These are phyloP conservation scores for Wickerhamiella galacta DNA, from an alignment of 805 yeast species.

Conservation along the genomic window DNA sequence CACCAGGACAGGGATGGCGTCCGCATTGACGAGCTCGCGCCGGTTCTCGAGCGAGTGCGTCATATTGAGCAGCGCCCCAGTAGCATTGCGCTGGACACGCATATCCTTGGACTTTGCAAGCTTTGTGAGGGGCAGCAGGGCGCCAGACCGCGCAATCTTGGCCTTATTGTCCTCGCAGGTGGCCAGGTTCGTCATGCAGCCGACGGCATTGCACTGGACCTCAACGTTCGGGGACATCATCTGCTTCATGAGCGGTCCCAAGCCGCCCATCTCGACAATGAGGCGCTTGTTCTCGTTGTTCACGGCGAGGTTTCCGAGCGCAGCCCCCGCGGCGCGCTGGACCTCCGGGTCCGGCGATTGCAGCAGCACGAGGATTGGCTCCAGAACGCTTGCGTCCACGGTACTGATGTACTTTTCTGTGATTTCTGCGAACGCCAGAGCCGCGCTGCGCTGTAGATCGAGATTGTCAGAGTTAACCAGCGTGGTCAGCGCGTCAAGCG, in stretches of 20 bases:
- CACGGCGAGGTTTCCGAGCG: conserved; percentile 94
- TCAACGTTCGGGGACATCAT: conserved; percentile 96
- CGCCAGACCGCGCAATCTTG: conserved; percentile 91
- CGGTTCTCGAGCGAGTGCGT: conserved; percentile 95
- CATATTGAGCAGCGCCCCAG: conserved; percentile 96
- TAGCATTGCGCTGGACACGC: conserved; percentile 95
- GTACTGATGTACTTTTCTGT: conserved; percentile 82
- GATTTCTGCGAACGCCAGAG: conserved; percentile 94
- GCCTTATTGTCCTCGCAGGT: conserved; percentile 95
- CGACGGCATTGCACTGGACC: conserved; percentile 98
- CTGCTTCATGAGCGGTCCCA: conserved; percentile 89
- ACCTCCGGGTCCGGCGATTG: conserved; percentile 86
- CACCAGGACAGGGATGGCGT: conserved; percentile 93
- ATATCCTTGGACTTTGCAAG: conserved; percentile 87
- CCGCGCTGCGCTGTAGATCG: conserved; percentile 91
- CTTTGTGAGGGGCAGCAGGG: conserved; percentile 83
- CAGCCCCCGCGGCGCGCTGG: conserved; percentile 97
- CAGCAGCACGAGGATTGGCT: conserved; percentile 75
- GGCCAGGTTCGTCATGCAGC: conserved; percentile 94
- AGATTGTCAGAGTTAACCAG: conserved; percentile 88
- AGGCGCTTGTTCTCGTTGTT: conserved; percentile 85
- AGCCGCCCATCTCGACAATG: conserved; percentile 95
- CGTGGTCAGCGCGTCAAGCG: conserved; percentile 73
- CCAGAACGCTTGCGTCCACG: conserved; percentile 79
- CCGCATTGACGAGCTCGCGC: conserved; percentile 91